Evolutionary conservation across 768 basidiomycete genomes (phyloP).

Genomic region (Brasilioporus rufonigricans): DNA sequence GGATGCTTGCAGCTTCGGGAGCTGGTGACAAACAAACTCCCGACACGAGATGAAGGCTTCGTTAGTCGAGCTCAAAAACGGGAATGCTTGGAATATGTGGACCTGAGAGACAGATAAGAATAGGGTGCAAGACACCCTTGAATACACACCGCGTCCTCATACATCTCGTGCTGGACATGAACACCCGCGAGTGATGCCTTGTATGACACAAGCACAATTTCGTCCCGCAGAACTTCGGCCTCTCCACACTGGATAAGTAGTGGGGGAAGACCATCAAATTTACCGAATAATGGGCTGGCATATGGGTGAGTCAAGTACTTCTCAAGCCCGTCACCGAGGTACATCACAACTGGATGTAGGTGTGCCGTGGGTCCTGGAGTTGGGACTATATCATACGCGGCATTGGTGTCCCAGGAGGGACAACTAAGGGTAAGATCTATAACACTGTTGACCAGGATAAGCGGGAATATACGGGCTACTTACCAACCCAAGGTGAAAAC

Average conservation of each 20-base stretch:
- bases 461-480: slow-evolving; percentile 33
- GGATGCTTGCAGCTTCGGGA: slow-evolving; percentile 52
- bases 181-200: slow-evolving; percentile 90
- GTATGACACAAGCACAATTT: slow-evolving; percentile 86
- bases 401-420: slow-evolving; percentile 97
- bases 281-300: slow-evolving; percentile 91
- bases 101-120: slow-evolving; percentile 43
- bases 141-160: slow-evolving; percentile 79
- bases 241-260: slow-evolving; percentile 91
- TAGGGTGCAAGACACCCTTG: neutral
- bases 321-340: slow-evolving; percentile 79
- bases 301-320: slow-evolving; percentile 94
- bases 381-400: slow-evolving; percentile 80
- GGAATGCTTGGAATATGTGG: slow-evolving; percentile 89
- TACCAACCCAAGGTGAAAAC: slow-evolving; percentile 95
- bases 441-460: slow-evolving; percentile 7
- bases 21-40: slow-evolving; percentile 59
- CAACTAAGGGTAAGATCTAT: slow-evolving; percentile 94
- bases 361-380: slow-evolving; percentile 73
- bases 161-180: slow-evolving; percentile 81
- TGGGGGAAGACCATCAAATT: slow-evolving; percentile 83
- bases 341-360: slow-evolving; percentile 91
- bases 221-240: slow-evolving; percentile 93
- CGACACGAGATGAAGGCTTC: slow-evolving; percentile 69
- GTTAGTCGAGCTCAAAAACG: slow-evolving; percentile 67